Base-by-base conservation (phyloP, 306 rosid genomes). In the Corylus heterophylla region DNA sequence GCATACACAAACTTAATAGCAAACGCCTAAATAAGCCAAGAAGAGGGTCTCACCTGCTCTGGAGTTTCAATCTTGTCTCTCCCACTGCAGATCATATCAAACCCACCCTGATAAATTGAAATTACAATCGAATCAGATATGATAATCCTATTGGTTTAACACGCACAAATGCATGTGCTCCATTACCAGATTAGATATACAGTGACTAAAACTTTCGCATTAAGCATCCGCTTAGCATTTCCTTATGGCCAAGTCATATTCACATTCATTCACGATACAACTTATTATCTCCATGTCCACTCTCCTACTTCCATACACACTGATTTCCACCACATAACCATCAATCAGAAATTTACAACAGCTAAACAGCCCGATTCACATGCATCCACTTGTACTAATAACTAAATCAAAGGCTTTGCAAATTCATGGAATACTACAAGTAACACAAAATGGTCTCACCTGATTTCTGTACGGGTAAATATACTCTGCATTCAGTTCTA, bases 1-100 rank as follows among this genome's bases (percentile, higher is more conserved):
- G 55, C 54, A 27, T 45, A 29, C 54, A 70, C 12, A 78, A 69
- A 71, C n/a, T n/a, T 68, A 49, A 25, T 52, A 81, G 8, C 74
- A 22, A 58, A 1, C 1, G 14, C n/a, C 69, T 72, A 14, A 55
- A 74, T 44, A 77, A 55, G 54, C 37, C 47, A 67, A 78, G 84
- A 69, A 67, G 54, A 75, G 48, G 76, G 39, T 73, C 84, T n/a
- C 78, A 91, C 99, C 97, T 96, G 99, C 81, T 93, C 99, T 39
- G 98, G 98, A 79, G 99, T 93, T 86, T 96, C 99, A 84, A 96
- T 93, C 86, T 96, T 96, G 91, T 96, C 99, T 85, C 99, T 93
- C 77, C 99, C 99, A 84, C 99, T 96, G 73, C 96, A 81, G 73
- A 96, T 96, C 97, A 96, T 96, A 88, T 96, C 99, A 86, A 96